Evolutionary conservation across 2,329 filamentous ascomycete genomes (phyloP), one percentile per base, ranked within the genome.

Genomic region (Aspergillus japonicus): DNA sequence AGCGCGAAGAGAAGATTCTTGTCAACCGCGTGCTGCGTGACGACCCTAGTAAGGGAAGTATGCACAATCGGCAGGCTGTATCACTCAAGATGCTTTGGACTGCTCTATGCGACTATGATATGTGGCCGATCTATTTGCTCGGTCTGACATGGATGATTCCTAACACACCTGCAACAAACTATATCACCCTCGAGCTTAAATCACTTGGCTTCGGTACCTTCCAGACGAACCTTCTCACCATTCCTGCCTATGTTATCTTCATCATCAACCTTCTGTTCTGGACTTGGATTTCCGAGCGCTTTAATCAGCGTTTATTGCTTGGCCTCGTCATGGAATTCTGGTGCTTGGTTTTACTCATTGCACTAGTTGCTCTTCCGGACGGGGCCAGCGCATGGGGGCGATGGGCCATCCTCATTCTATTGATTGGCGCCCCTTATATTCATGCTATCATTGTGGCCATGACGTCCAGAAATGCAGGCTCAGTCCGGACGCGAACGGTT

Each of bases 1-100:
- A 89, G 68, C 80, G 80, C 2, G 86, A 91, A 68, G 88, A 90
- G 67, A 83, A 85, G 58, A 89, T 90, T 67, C 86, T 90, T 82
- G 82, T 88, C 19, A 90, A 89, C 68, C 82, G 83, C 24, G 78
- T 88, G 24, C 73, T 85, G 11, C 77, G 82, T 8, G 82, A 85
- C 55, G 82, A 85, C 50, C 82, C 82, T 0, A 80, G 78, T 50
- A 86, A 86, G 63, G 83, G 83, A n/a, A 80, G 80, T 61, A 86
- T 87, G 84, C 83, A 86, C 70, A 87, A 87, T 63, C 77, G 84
- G 3, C 82, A 87, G 68, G 81, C 80, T 0, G 70, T 87, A 5
- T 79, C 76, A 0, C 71, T 75, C 0, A 70, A 64, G 29, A 79
- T 83, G 72, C 73, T 86, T 14, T 82, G 79, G 76, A 64, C 80